Conservation (phyloP, 2,329 filamentous ascomycete species). For the Fusarium aywerte region DNA sequence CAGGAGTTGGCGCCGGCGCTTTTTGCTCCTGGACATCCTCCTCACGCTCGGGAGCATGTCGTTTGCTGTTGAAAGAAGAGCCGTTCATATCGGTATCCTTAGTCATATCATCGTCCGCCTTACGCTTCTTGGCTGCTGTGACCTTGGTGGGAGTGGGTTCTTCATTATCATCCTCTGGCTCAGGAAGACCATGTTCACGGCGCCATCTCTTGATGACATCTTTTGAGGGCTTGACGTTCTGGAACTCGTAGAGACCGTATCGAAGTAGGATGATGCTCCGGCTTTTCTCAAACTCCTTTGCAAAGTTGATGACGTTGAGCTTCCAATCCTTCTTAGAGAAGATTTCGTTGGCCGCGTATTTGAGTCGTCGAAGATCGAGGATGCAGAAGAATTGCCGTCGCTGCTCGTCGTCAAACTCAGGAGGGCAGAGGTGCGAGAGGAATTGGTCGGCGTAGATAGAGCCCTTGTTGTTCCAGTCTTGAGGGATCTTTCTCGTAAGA, state of each 20-base stretch:
- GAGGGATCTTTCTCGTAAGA: conserved; percentile 64
- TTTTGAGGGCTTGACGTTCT: conserved; percentile 68
- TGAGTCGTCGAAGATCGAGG: conserved; percentile 69
- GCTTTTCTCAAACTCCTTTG: conserved; percentile 73
- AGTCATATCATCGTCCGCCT: conserved; percentile 63
- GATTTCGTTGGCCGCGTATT: conserved; percentile 70
- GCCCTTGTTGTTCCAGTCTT: conserved; percentile 61
- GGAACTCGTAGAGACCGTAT: conserved; percentile 71
- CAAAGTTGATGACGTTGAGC: conserved; percentile 70
- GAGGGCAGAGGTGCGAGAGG: conserved; percentile 65
- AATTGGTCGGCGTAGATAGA: conserved; percentile 71
- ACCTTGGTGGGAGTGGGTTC: conserved; percentile 49
- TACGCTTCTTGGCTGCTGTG: conserved; percentile 63
- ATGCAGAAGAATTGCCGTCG: conserved; percentile 72
- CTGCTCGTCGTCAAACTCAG: conserved; percentile 68
- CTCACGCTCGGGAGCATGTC: conserved; percentile 57
- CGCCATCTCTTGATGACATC: conserved; percentile 69
- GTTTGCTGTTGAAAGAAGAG: conserved; percentile 57
- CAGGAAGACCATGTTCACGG: conserved; percentile 64
- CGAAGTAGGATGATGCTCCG: conserved; percentile 69
- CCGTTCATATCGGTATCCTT: conserved; percentile 52
- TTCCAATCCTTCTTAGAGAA: conserved; percentile 71
- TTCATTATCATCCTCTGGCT: conserved; percentile 58
- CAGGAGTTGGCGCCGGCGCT: conserved; percentile 52
- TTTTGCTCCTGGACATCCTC: conserved; percentile 54